Evolutionary conservation across 768 basidiomycete genomes (phyloP), one percentile per base, ranked within the genome.

Genomic region (Rhizopogon vulgaris): DNA sequence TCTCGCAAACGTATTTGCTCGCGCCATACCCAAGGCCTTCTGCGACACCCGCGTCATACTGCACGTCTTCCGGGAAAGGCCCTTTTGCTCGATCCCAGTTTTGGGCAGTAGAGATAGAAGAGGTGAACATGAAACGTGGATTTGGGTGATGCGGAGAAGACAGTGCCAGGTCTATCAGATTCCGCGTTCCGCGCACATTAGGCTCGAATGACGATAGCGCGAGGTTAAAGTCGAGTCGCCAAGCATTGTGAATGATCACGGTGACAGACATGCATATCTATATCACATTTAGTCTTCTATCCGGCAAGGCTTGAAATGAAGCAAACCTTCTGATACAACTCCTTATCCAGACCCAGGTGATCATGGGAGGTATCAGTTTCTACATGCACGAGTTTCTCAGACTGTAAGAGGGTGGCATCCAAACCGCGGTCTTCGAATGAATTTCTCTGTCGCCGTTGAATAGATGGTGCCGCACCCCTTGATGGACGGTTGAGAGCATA

Each of bases 171-270:
- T 78, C 72, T 34, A 81, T 61, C 17, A 82, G 66, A 55, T 76
- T 75, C 37, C 73, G 68, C 2, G 73, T 73, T 28, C 75, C 74
- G 11, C 64, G 66, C 46, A 80, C 65, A 57, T 77, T 73, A 5
- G 72, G 57, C 52, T 79, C 77, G 54, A 78, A 81, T 1, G 76
- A 77, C 0, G 68, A 60, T 36, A 79, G 64, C 7, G 73, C 67
- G 11, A 78, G 65, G 55, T 74, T 76, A 63, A 80, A 76, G 60
- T 77, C 73, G 36, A 78, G 66, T 8, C 62, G 63, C 77, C 77
- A 78, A 15, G 75, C 75, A 41, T 68, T 71, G 53, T 75, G 72
- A 22, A 74, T 69, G 48, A 75, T 68, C 12, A 53, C 53, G 1
- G 64, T 71, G 11, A 71, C 57, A 4, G 55, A 54, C 9, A 49